phyloP scores from a whole-genome alignment of 75 land plant species.

The Cupressus sempervirens region DNA sequence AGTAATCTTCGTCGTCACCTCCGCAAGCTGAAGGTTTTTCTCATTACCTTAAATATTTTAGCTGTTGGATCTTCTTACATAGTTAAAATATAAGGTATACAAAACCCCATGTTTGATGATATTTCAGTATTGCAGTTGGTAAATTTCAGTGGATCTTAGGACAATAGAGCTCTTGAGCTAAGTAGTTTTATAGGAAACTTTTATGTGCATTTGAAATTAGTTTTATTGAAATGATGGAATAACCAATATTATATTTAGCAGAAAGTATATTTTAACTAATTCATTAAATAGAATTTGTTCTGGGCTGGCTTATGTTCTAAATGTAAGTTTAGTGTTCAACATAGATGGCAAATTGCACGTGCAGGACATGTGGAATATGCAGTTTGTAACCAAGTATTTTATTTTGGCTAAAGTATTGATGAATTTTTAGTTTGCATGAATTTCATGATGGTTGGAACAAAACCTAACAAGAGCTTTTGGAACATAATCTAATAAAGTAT shows the following conservation, averaged over 20 bases:
- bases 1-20: slow-evolving; percentile 8
- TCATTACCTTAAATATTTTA: not conserved
- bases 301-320: too few species aligned
- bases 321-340: too few species aligned
- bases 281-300: too few species aligned
- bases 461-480: too few species aligned
- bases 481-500: too few species aligned
- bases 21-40: slow-evolving; percentile 13
- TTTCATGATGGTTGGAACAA: too few species aligned
- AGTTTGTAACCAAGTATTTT: too few species aligned
- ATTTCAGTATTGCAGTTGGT: not conserved
- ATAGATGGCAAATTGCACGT: too few species aligned
- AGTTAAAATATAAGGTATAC: not conserved
- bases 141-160: not conserved
- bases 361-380: too few species aligned
- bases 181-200: not conserved
- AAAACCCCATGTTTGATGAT: not conserved
- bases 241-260: not conserved
- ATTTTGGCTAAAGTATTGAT: too few species aligned
- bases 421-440: too few species aligned
- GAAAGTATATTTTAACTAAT: too few species aligned
- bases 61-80: not conserved
- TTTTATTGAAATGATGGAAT: not conserved
- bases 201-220: not conserved
- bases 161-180: not conserved